Evolutionary conservation across 2,329 filamentous ascomycete genomes (phyloP), one percentile per base, ranked within the genome.

Genomic region (Talaromyces sp.): DNA sequence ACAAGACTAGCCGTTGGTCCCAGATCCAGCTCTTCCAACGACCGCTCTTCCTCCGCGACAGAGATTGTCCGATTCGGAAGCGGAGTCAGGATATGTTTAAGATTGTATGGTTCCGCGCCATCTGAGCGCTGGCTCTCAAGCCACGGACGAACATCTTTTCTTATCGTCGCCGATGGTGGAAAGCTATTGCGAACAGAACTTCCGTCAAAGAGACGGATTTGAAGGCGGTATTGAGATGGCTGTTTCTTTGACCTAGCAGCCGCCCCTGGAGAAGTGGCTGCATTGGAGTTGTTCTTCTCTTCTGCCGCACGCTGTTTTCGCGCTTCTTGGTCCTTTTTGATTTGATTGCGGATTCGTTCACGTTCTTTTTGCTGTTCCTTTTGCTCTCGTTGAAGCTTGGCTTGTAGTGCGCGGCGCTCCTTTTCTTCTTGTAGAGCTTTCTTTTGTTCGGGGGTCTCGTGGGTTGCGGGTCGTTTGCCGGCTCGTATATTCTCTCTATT

Each of bases 191-290:
- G 87, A 19, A 97, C 85, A 1, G 88, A 93, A 11, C 88, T 89
- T 10, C 94, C 94, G 73, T 97, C 92, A 64, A 96, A 90, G 0
- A 97, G 82, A 8, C 93, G 87, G 19, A 97, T 86, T 71, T 95
- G 92, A 1, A 97, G 80, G 19, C 89, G 85, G 68, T 86, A 88
- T 67, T 66, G 39, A 4, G 35, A 62, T 22, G 56, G 41, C 0
- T 19, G 37, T 14, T 50, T 62, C 9, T 16, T 35, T 16, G 50
- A 13, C 50, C 14, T 63, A 3, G 19, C 7, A 6, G 13, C 31
- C 70, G 76, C 63, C 2, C 22, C 22, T 68, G 45, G 45, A 5
- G 58, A 8, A 59, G 39, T 24, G 22, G 65, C 19, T 3, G 39
- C 9, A 8, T 35, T 27, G 22, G 49, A 10, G 5, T 22, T 50